Evolutionary conservation across 2,329 filamentous ascomycete species (phyloP), one percentile per base, ranked within the genome.

Genomic region (Aspergillus sp.): DNA sequence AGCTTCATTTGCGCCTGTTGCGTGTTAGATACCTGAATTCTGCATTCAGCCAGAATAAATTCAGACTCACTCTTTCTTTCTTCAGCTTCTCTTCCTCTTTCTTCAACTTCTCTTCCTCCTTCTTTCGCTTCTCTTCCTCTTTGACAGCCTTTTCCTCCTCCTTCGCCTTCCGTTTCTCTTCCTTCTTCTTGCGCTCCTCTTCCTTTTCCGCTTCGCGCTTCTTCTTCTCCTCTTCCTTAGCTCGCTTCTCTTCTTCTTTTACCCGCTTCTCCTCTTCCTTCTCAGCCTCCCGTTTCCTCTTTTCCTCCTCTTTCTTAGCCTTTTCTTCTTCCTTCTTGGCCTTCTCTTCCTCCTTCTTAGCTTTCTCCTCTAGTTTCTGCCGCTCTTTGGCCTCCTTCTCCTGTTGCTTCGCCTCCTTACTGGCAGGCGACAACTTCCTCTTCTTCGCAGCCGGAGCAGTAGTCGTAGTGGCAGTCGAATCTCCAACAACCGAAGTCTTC

Each of bases 1-100:
- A 84, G 68, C 56, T 76, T 78, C 62, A 79, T 75, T 80, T 84
- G 82, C 19, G 80, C 76, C 81, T 83, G 62, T 41, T 30, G 19
- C 21, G 32, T 36, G 60, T 70, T 36, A 73, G 66, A 60, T 57
- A 66, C 58, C 69, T 5, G 11, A 41, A 21, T 17, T n/a, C 19
- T 68, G 67, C 60, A 61, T 68, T 70, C 68, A 36, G 30, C 30
- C 8, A 17, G 17, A 8, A 51, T n/a, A 2, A 70, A 68, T 10
- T 54, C 65, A 25, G 51, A 66, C 74, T 59, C 68, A 80, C 79
- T 64, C 70, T 76, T 51, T 79, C 77, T 60, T 80, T 81, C 67
- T 80, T 81, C 51, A 62, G 23, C 54, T 58, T 64, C 70, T 82
- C 81, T 63, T 73, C 76, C 38, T 80, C 78, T 63, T 30, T 30